Base-by-base conservation (phyloP, 1,284 basidiomycete species). In the Schizophyllum amplum region DNA sequence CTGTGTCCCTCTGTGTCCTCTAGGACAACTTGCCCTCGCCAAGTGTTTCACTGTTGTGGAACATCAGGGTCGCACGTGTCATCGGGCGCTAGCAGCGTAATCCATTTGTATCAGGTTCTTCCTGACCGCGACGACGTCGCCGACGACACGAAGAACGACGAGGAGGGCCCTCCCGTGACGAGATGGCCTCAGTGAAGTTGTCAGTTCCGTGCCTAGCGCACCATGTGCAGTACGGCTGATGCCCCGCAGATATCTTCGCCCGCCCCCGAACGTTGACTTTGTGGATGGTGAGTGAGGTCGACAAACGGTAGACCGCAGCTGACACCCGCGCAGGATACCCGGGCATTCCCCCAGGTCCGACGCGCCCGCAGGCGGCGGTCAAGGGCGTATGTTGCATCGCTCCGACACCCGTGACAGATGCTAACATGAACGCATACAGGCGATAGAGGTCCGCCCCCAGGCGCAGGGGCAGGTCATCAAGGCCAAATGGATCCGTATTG, bases 401-500 rank as follows among this genome's bases (percentile, higher is more conserved):
- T 33, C 42, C 47, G n/a, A 24, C 22, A 15, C 24, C 52, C 22
- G 23, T 21, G 24, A 24, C n/a, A 50, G 5, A 13, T 57, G 5
- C 24, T 54, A 55, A 55, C 26, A 46, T 20, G 48, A 27, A 22
- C 20, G 51, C 46, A 53, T 22, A 2, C 63, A 91, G 89, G 83
- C 87, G n/a, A 80, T 94, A 59, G 92, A 94, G 71, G 79, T 94
- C 6, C 83, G 92, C 33, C 76, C 86, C 21, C 84, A 82, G 9
- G 74, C 78, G 3, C 75, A 82, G 62, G 86, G 87, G n/a, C 82
- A 90, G 65, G 33, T 42, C 33, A 24, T 50, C 48, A 94, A 92
- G 75, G 90, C 90, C 23, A 92, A 92, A 72, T 94, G 89, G 85
- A 85, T 95, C 24, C 83, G 87, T 62, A 84, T 94, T 60, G 91